phyloP scores from a whole-genome alignment of 176 grass and related monocot genomes.

The Musa beccarii region DNA sequence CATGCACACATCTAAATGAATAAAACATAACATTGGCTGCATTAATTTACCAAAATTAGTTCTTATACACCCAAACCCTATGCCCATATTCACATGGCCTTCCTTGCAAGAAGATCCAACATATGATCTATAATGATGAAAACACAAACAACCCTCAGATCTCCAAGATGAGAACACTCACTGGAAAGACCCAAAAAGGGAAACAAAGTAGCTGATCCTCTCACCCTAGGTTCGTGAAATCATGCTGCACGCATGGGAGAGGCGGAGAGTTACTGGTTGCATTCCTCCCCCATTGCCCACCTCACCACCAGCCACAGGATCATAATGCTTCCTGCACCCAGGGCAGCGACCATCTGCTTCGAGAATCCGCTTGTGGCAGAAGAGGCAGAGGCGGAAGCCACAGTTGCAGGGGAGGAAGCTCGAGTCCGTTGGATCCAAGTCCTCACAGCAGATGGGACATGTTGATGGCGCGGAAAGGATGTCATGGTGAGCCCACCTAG shows the following conservation, averaged over 20 bases:
- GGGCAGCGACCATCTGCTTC: constrained; percentile 75
- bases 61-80: constrained; percentile 21
- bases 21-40: too few species aligned
- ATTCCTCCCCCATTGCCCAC: constrained; percentile 28
- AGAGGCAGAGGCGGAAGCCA: constrained; percentile 77
- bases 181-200: constrained; percentile 24
- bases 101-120: constrained; percentile 46
- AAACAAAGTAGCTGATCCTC: constrained; percentile 11
- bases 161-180: constrained; percentile 23
- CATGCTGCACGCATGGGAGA: constrained; percentile 73
- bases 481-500: constrained; percentile 26
- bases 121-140: neutral
- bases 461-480: constrained; percentile 40
- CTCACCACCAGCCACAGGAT: constrained; percentile 23
- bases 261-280: constrained; percentile 26
- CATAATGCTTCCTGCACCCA: constrained; percentile 85
- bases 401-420: constrained; percentile 79
- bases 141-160: constrained; percentile 34
- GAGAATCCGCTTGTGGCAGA: constrained; percentile 85
- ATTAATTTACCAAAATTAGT: too few species aligned
- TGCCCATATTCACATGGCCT: constrained; percentile 54
- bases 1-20: too few species aligned
- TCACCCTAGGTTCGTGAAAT: constrained; percentile 53
- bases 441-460: constrained; percentile 77
- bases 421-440: constrained; percentile 63